These are phyloP conservation scores for Salicornia ramosissima DNA, from an alignment of 148 eudicot genomes.

Conservation along the genomic window DNA sequence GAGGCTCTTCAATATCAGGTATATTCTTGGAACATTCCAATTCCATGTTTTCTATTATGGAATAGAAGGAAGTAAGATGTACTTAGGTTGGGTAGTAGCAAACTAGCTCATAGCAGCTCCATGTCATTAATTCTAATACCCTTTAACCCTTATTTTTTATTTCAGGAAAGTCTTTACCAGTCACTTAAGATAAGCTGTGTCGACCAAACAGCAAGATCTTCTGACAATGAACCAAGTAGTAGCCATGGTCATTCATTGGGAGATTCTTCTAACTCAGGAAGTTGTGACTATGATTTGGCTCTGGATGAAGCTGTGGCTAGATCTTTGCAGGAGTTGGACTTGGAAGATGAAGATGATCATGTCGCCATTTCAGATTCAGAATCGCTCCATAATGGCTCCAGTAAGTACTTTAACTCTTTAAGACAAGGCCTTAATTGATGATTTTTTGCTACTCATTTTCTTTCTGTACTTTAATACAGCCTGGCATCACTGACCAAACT, in stretches of 20 bases:
- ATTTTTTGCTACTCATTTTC: neutral
- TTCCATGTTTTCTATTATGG: neutral
- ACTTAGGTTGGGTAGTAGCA: neutral
- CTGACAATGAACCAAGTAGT: slow-evolving; percentile 36
- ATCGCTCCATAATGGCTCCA: slow-evolving; percentile 30
- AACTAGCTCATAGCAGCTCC: neutral
- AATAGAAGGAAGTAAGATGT: neutral
- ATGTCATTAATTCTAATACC: neutral
- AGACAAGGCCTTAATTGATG: neutral
- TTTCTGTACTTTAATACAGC: too few species aligned
- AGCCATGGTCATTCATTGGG: slow-evolving; percentile 37
- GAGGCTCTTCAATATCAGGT: slow-evolving; percentile 82
- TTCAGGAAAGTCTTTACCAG: slow-evolving; percentile 55
- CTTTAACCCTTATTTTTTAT: slow-evolving; percentile 2
- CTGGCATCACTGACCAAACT: neutral
- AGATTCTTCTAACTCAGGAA: slow-evolving; percentile 44
- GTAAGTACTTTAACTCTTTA: slow-evolving; percentile 40
- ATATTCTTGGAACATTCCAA: neutral
- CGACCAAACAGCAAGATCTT: slow-evolving; percentile 23
- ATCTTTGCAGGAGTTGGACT: slow-evolving; percentile 50
- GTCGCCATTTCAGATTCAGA: slow-evolving; percentile 37
- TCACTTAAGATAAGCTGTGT: slow-evolving; percentile 39
- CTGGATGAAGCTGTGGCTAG: slow-evolving; percentile 80
- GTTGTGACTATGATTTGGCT: slow-evolving; percentile 44
- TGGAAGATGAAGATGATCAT: slow-evolving; percentile 50